Percentiles rank a stretch among this genome's conserved stretches.
These are phyloP conservation scores for Nissolia schottii DNA, from an alignment of 306 rosid genomes.

Conservation along the genomic window DNA sequence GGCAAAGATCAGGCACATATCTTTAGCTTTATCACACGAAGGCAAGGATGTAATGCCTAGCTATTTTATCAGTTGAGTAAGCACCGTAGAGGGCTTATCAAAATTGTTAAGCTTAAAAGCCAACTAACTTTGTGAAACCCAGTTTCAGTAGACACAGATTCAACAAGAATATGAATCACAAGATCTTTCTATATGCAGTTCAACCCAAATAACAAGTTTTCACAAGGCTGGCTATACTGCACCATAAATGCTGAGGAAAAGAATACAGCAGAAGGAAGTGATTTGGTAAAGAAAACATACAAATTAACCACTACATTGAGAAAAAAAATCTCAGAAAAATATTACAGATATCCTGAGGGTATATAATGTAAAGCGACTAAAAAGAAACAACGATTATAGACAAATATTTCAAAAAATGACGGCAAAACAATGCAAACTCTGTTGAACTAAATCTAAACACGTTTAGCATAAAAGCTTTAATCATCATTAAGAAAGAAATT, in stretches of 20 bases:
- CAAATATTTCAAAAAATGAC: not conserved
- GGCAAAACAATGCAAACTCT: not conserved
- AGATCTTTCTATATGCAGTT: not conserved
- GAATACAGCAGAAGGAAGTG: not conserved
- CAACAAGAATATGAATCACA: not conserved
- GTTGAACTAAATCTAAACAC: not conserved
- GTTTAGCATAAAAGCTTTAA: not conserved
- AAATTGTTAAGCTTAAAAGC: not conserved
- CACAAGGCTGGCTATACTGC: not conserved
- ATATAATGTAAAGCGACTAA: not conserved
- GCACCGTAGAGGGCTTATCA: not conserved
- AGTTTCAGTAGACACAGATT: not conserved
- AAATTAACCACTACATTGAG: not conserved
- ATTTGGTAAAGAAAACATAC: not conserved
- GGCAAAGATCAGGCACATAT: not conserved
- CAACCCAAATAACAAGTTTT: not conserved
- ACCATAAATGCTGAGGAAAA: not conserved
- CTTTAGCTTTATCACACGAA: not conserved
- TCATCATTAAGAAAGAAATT: not conserved
- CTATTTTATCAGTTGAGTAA: not conserved
- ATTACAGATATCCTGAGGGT: not conserved
- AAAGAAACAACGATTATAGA: not conserved
- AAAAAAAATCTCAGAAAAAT: not conserved
- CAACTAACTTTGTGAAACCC: not conserved
- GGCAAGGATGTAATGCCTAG: not conserved